Evolutionary conservation across 2,329 filamentous ascomycete genomes (phyloP).

Genomic region (Onygenales sp.): DNA sequence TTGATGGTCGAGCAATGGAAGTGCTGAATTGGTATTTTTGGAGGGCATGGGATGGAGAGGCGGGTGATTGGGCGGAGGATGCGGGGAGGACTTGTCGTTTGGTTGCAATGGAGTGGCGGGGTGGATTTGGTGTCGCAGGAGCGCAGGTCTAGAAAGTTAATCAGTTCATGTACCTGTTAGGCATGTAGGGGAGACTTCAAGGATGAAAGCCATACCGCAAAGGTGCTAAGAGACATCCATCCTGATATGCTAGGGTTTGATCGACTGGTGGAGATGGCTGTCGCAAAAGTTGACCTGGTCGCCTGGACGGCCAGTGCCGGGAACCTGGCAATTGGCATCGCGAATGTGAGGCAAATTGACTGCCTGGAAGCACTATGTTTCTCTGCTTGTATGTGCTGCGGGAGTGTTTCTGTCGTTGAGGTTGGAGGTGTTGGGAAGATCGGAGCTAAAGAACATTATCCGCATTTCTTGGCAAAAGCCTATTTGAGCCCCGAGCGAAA

Average conservation of each 20-base stretch:
- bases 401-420: not conserved
- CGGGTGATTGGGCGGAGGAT: slow-evolving; percentile 12
- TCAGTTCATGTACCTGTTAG: not conserved
- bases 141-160: slow-evolving; percentile 7
- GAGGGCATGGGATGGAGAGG: too few species aligned
- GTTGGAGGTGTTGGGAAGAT: not conserved
- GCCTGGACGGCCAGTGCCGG: not conserved
- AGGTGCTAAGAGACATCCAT: not conserved
- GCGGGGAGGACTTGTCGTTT: not conserved
- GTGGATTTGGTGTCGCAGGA: slow-evolving; percentile 2
- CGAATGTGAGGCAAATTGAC: not conserved
- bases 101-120: slow-evolving; percentile 5
- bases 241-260: not conserved
- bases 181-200: not conserved
- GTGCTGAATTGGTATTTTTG: too few species aligned
- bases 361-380: not conserved
- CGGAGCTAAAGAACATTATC: not conserved
- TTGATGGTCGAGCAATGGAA: too few species aligned
- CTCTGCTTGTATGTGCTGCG: not conserved
- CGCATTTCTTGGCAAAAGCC: not conserved
- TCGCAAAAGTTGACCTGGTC: not conserved
- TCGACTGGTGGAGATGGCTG: not conserved
- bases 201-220: not conserved
- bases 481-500: too few species aligned
- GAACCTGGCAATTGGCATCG: not conserved